Evolutionary conservation across 768 basidiomycete species (phyloP).

Genomic region (Leccinellum luteum): DNA sequence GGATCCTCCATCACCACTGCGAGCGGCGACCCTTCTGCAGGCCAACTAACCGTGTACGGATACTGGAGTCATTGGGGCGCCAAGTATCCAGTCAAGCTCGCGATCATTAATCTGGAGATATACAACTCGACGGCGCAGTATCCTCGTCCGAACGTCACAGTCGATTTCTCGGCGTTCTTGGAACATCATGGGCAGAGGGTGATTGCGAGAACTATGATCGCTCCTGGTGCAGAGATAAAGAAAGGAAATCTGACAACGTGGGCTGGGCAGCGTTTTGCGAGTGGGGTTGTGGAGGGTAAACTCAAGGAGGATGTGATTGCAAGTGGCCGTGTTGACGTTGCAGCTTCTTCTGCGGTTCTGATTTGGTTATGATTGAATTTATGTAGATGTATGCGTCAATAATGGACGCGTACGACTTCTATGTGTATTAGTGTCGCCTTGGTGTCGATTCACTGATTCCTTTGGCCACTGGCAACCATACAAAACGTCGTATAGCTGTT

Average conservation of each 20-base stretch:
- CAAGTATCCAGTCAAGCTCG: slow-evolving; percentile 43
- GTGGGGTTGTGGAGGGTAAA: slow-evolving; percentile 39
- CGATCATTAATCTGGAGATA: slow-evolving; percentile 49
- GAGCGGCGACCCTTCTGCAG: slow-evolving; percentile 44
- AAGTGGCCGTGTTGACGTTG: slow-evolving; percentile 34
- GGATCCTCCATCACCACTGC: slow-evolving; percentile 53
- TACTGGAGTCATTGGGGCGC: slow-evolving; percentile 41
- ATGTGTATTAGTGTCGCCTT: background rate
- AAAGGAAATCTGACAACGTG: slow-evolving; percentile 44
- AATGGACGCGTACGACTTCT: background rate
- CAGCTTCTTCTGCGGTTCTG: slow-evolving; percentile 39
- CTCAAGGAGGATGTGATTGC: slow-evolving; percentile 38
- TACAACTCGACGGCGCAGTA: slow-evolving; percentile 46
- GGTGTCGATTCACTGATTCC: background rate
- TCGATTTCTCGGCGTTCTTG: slow-evolving; percentile 46
- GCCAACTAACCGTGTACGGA: slow-evolving; percentile 51
- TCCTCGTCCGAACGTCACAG: slow-evolving; percentile 40
- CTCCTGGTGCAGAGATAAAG: slow-evolving; percentile 48
- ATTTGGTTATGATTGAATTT: slow-evolving; percentile 17
- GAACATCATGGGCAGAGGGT: slow-evolving; percentile 25
- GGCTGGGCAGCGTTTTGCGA: slow-evolving; percentile 47
- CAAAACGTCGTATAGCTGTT: background rate
- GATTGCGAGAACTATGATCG: slow-evolving; percentile 42
- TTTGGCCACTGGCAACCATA: background rate
- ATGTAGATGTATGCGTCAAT: background rate